Conservation (phyloP, 768 basidiomycete genomes). For the Xanthoconium purpureum region DNA sequence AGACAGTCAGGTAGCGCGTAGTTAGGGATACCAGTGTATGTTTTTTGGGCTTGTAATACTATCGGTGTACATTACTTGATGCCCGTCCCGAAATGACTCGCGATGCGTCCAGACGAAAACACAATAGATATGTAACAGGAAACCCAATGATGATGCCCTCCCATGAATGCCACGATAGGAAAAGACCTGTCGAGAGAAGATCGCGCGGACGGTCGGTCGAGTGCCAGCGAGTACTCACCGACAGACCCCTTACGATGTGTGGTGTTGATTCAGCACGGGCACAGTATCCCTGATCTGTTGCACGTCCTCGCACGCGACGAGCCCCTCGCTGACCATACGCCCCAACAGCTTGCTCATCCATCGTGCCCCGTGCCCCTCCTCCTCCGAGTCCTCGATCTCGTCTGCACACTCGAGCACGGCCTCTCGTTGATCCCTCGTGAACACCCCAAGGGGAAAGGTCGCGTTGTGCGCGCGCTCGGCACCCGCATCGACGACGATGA, state of each 20-base stretch:
- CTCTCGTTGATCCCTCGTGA: constrained; percentile 27
- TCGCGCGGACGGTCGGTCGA: not conserved
- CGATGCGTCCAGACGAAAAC: not conserved
- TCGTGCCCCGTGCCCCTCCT: constrained; percentile 4
- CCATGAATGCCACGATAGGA: no score
- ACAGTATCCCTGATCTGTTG: constrained; percentile 11
- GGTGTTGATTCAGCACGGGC: not conserved
- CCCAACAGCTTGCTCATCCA: constrained; percentile 24
- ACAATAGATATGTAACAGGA: not conserved
- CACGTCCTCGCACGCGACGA: constrained; percentile 13
- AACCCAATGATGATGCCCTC: not conserved
- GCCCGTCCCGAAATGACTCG: no score
- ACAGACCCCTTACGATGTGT: no score
- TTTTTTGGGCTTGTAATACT: no score
- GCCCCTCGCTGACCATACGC: constrained; percentile 7
- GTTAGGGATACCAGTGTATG: not conserved
- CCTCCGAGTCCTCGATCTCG: constrained; percentile 18
- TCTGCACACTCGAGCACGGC: constrained; percentile 26
- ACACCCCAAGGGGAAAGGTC: constrained; percentile 17
- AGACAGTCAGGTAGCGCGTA: constrained; percentile 32
- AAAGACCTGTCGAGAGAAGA: constrained; percentile 2
- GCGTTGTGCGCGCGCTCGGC: constrained; percentile 5
- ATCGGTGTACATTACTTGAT: no score
- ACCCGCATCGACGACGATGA: constrained; percentile 25
- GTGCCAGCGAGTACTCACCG: constrained; percentile 1